Percentiles rank a stretch among this genome's conserved stretches.
Conservation (phyloP, 331 rosid genomes). For the Ulmus americana region DNA sequence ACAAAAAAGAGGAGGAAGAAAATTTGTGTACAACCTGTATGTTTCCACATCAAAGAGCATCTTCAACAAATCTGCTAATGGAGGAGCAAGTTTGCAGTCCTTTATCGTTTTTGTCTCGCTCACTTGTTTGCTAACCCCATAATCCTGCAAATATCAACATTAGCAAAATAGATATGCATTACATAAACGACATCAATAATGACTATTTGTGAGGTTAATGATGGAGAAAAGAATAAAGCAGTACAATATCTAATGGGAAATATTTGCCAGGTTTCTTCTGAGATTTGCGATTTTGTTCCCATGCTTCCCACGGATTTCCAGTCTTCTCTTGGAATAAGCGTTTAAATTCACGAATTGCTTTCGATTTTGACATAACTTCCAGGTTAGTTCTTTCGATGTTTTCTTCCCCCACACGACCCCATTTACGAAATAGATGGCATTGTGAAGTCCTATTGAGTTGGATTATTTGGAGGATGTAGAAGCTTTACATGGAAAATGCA, state of each 20-base stretch:
- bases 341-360: conserved; percentile 69
- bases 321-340: conserved; percentile 89
- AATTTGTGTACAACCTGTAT: conserved; percentile 53
- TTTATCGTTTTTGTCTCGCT: conserved; percentile 39
- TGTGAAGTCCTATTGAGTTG: conserved; percentile 76
- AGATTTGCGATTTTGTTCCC: conserved; percentile 68
- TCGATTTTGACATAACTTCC: conserved; percentile 58
- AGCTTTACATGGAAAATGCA: conserved; percentile 41
- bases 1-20: background rate
- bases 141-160: conserved; percentile 48
- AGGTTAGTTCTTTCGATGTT: conserved; percentile 77
- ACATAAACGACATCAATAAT: conserved; percentile 8
- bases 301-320: conserved; percentile 96
- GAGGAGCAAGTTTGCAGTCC: conserved; percentile 60
- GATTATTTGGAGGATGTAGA: conserved; percentile 83
- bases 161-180: conserved; percentile 17
- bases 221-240: conserved; percentile 7
- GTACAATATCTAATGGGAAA: conserved; percentile 91
- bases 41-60: conserved; percentile 91
- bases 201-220: background rate
- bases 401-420: conserved; percentile 96
- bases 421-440: conserved; percentile 83
- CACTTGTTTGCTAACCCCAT: conserved; percentile 69
- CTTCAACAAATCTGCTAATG: conserved; percentile 70
- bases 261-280: conserved; percentile 93